A percentile compares a stretch with the other conserved stretches of the same genome.
phyloP scores from a whole-genome alignment of 1,139 yeast species.

The Blastobotrys aristatus region DNA sequence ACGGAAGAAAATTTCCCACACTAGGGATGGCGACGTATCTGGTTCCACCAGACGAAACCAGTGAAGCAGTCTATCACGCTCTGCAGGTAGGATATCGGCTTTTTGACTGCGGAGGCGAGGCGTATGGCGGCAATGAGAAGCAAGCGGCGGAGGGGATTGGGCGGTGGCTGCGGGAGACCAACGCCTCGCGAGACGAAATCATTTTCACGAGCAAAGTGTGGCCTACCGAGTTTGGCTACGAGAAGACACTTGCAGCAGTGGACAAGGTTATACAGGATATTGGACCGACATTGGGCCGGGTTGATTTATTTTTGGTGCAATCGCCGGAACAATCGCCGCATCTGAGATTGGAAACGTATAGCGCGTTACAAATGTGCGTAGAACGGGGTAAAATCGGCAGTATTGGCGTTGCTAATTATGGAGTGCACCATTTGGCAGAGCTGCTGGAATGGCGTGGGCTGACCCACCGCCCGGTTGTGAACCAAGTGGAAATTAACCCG shows the following conservation, averaged over 20 bases:
- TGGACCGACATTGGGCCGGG: constrained; percentile 54
- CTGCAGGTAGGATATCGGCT: constrained; percentile 49
- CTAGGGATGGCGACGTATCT: constrained; percentile 59
- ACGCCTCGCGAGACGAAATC: constrained; percentile 47
- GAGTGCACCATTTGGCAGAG: constrained; percentile 66
- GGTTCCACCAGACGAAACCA: constrained; percentile 34
- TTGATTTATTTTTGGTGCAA: constrained; percentile 50
- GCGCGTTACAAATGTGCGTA: constrained; percentile 42
- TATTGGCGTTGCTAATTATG: constrained; percentile 78
- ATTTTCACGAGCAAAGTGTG: constrained; percentile 74
- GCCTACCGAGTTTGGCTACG: constrained; percentile 48
- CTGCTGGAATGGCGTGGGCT: constrained; percentile 58
- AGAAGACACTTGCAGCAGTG: constrained; percentile 49
- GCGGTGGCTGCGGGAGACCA: constrained; percentile 15
- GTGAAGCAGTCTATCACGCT: constrained; percentile 33
- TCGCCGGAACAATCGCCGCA: constrained; percentile 33
- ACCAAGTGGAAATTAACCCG: constrained; percentile 89
- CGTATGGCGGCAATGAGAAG: constrained; percentile 55
- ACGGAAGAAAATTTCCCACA: constrained; percentile 7
- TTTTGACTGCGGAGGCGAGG: constrained; percentile 64
- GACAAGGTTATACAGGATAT: too few relatives aligned
- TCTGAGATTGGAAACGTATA: constrained; percentile 38
- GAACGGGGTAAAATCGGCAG: constrained; percentile 59
- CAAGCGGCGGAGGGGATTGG: constrained; percentile 47
- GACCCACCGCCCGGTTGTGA: constrained; percentile 65